These are phyloP conservation scores for Datisca glomerata DNA, from an alignment of 306 rosid genomes.

Conservation along the genomic window DNA sequence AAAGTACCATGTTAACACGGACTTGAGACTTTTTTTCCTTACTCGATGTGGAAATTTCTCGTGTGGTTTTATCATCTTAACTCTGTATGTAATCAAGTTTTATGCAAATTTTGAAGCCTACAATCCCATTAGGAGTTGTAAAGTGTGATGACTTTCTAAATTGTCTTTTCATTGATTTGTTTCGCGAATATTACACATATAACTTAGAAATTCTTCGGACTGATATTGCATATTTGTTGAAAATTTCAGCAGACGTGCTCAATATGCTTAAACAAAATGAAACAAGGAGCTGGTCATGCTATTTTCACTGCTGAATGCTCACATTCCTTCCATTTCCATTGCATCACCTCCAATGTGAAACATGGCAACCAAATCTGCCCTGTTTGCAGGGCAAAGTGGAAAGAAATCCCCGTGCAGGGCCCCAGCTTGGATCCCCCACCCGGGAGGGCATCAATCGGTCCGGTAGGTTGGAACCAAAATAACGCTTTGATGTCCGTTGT, in stretches of 20 bases:
- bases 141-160: too few relatives aligned
- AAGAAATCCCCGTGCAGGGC: conserved; percentile 72
- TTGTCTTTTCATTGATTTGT: background rate
- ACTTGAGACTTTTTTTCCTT: too few relatives aligned
- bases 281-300: conserved; percentile 93
- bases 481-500: conserved; percentile 81
- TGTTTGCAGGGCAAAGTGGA: conserved; percentile 95
- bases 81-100: background rate
- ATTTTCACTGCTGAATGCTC: conserved; percentile 95
- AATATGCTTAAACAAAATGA: conserved; percentile 84
- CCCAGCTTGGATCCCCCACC: conserved; percentile 46
- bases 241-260: conserved; percentile 74
- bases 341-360: conserved; percentile 84
- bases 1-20: too few relatives aligned
- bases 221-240: conserved; percentile 6
- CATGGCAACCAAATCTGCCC: conserved; percentile 96
- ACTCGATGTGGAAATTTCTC: too few relatives aligned
- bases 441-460: conserved; percentile 39
- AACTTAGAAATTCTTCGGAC: background rate
- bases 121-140: too few relatives aligned
- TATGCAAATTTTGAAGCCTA: too few relatives aligned
- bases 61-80: too few relatives aligned
- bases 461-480: conserved; percentile 67
- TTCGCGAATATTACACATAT: background rate
- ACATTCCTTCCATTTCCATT: conserved; percentile 93